Base-by-base conservation (phyloP, 768 basidiomycete species). In the Austroboletus festivus region DNA sequence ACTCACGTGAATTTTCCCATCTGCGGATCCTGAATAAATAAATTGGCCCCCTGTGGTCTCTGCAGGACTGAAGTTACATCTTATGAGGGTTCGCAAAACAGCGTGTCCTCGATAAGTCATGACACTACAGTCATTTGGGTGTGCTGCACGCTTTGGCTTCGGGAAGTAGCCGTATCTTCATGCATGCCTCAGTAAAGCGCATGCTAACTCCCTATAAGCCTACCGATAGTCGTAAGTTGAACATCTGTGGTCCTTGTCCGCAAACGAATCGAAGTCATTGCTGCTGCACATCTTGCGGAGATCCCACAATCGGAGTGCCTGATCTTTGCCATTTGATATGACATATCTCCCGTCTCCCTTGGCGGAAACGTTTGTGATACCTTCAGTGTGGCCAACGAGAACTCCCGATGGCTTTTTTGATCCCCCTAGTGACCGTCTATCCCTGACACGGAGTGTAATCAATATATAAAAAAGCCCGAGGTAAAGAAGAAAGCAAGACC, bases 271-370 rank as follows among this genome's bases (percentile, higher is more conserved):
- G 56, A 81, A 85, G 37, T 93, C 85, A 16, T 73, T 64, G 58
- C 78, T 85, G 51, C 75, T 83, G 35, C 84, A 76, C 95, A 98
- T 97, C 69, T 86, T 93, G 42, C 95, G 83, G 38, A 97, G 72
- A 68, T 98, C 95, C 89, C 95, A 97, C 20, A 97, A 69, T 7
- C 93, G 83, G 42, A 93, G 73, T 1, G 89, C 81, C 59, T 98
- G 94, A 63, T 98, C 95, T 68, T 98, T 98, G 31, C 93, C 93
- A 60, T 98, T 98, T 16, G 91, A 93, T 38, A 98, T 85, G 39
- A 95, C 73, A 63, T 97, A 97, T 50, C 95, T 84, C 9, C 95
- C 95, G 61, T 98, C 95, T 5, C 95, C 95, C 59, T 96, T 97
- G 1, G 95, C 86, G 28, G 92, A 87, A 13, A 96, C 93, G 55